phyloP scores from a whole-genome alignment of 2,329 filamentous ascomycete species.

The Hypomyces perniciosus region DNA sequence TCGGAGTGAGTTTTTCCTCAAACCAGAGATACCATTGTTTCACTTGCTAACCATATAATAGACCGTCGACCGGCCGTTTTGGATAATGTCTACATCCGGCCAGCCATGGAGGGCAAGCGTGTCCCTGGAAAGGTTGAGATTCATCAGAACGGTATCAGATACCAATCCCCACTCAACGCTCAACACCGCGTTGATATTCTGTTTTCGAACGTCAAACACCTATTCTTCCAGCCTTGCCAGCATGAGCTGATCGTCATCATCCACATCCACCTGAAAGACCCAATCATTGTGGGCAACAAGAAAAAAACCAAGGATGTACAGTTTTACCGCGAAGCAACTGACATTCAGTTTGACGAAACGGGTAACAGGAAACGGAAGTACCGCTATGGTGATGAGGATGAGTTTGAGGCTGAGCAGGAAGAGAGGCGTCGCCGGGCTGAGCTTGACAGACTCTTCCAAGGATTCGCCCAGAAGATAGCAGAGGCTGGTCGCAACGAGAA shows the following conservation, averaged over 20 bases:
- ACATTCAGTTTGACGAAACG: conserved; percentile 98
- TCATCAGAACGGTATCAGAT: conserved; percentile 97
- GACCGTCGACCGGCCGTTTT: conserved; percentile 85
- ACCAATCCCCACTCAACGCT: conserved; percentile 72
- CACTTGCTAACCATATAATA: conserved; percentile 40
- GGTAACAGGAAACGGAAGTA: conserved; percentile 97
- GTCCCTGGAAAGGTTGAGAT: conserved; percentile 95
- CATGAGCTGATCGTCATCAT: conserved; percentile 97
- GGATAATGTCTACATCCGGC: conserved; percentile 92
- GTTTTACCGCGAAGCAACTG: conserved; percentile 95
- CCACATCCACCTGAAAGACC: conserved; percentile 95
- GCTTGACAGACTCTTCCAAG: conserved; percentile 91
- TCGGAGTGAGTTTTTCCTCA: conserved; percentile 56
- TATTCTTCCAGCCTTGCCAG: conserved; percentile 97
- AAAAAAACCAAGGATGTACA: conserved; percentile 99
- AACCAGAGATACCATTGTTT: background rate
- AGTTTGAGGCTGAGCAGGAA: conserved; percentile 97
- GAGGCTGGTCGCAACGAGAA: conserved; percentile 88
- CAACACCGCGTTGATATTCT: conserved; percentile 86
- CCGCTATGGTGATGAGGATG: conserved; percentile 94
- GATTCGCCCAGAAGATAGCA: conserved; percentile 94
- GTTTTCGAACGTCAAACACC: conserved; percentile 96
- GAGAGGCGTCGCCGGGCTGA: conserved; percentile 86
- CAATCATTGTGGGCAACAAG: conserved; percentile 93
- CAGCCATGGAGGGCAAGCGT: conserved; percentile 92